Conservation (phyloP, 306 rosid genomes). For the Corylus avellana region DNA sequence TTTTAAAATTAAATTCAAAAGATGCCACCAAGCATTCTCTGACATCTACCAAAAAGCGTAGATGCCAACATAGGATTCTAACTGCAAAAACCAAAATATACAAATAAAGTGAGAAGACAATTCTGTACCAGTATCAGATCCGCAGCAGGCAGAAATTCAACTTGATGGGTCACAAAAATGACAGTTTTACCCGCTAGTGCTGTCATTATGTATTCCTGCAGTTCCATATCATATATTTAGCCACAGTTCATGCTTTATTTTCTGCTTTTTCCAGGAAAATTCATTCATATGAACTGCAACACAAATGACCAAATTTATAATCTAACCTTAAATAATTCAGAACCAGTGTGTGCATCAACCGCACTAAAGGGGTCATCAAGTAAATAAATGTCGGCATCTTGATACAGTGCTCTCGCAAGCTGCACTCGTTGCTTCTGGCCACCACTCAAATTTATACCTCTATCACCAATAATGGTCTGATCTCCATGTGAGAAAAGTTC, state of each 20-base stretch:
- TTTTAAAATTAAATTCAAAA: not conserved
- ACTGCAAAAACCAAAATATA: conserved; percentile 21
- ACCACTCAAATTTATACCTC: conserved; percentile 94
- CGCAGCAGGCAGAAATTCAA: conserved; percentile 93
- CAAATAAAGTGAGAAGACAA: conserved; percentile 23
- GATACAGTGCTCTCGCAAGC: conserved; percentile 95
- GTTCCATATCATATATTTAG: conserved; percentile 39
- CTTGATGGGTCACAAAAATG: conserved; percentile 96
- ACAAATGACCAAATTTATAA: conserved; percentile 7
- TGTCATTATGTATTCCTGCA: conserved; percentile 95
- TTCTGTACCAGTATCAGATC: conserved; percentile 88
- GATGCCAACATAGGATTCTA: conserved; percentile 24
- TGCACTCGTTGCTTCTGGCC: conserved; percentile 98
- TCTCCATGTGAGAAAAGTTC: conserved; percentile 90
- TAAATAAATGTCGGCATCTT: conserved; percentile 86
- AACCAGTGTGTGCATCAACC: conserved; percentile 96
- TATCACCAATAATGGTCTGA: conserved; percentile 91
- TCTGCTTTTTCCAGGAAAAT: conserved; percentile 26
- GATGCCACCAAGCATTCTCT: not conserved
- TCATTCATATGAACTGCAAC: conserved; percentile 31
- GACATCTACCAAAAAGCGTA: not conserved
- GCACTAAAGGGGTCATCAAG: conserved; percentile 99
- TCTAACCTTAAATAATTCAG: conserved; percentile 76
- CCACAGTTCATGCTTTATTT: conserved; percentile 10
- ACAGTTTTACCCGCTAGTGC: conserved; percentile 88